Evolutionary conservation across 1,284 basidiomycete species (phyloP).

Genomic region (Testicularia cyperi): DNA sequence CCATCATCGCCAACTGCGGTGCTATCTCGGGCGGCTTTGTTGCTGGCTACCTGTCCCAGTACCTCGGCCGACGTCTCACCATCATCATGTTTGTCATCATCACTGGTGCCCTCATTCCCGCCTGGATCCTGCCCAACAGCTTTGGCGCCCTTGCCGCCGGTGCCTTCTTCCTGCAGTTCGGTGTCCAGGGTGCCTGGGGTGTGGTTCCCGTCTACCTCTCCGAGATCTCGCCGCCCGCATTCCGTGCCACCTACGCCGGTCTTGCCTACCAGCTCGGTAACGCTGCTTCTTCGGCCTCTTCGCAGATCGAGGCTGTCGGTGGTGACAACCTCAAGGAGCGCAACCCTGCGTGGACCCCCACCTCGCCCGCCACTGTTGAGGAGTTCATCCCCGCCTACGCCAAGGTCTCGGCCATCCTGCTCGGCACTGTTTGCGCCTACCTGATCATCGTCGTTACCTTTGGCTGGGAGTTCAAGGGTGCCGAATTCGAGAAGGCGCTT

Average conservation of each 20-base stretch:
- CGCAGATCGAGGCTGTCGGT: conserved; percentile 84
- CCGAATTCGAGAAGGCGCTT: conserved; percentile 70
- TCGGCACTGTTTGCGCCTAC: conserved; percentile 66
- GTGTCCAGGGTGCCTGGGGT: conserved; percentile 63
- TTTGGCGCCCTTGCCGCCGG: conserved; percentile 60
- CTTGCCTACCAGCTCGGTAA: conserved; percentile 75
- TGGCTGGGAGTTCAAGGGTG: conserved; percentile 65
- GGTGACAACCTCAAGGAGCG: conserved; percentile 58
- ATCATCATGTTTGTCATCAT: conserved; percentile 68
- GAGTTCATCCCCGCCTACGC: conserved; percentile 77
- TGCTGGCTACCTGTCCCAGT: conserved; percentile 78
- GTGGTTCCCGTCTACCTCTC: conserved; percentile 81
- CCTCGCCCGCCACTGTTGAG: conserved; percentile 8
- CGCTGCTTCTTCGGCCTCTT: conserved; percentile 83
- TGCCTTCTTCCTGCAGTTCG: conserved; percentile 64
- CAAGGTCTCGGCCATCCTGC: conserved; percentile 80
- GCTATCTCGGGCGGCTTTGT: conserved; percentile 74
- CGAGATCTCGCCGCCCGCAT: conserved; percentile 87
- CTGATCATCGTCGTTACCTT: conserved; percentile 50
- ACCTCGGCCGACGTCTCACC: conserved; percentile 82
- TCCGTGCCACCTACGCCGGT: conserved; percentile 89
- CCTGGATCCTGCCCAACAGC: conserved; percentile 61
- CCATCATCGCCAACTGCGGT: conserved; percentile 85
- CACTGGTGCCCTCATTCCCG: conserved; percentile 47
- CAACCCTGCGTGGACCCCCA: conserved; percentile 38